A percentile compares a stretch with the other conserved stretches of the same genome.
Conservation (phyloP, 441 rosid species). For the Euphorbia schlechtendalii region DNA sequence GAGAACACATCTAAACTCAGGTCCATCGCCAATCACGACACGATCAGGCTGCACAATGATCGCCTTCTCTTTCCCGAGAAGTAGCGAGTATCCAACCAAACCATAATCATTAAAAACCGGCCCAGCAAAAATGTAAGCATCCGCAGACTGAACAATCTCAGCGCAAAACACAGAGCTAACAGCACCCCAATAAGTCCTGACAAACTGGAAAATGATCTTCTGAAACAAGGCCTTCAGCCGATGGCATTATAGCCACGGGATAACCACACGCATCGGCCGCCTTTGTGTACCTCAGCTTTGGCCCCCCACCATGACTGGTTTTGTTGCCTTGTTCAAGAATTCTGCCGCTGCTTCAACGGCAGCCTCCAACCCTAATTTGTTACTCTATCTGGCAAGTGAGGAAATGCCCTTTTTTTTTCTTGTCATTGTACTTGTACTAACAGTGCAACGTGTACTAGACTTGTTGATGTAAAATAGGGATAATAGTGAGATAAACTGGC, state of each 20-base stretch:
- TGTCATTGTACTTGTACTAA: background rate
- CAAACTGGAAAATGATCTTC: constrained; percentile 65
- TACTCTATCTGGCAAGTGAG: constrained; percentile 42
- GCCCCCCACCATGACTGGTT: constrained; percentile 84
- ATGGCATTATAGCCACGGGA: constrained; percentile 69
- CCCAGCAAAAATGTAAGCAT: constrained; percentile 91
- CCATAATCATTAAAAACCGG: constrained; percentile 87
- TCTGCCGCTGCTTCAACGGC: constrained; percentile 78
- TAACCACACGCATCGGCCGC: constrained; percentile 82
- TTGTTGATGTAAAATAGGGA: too few relatives aligned
- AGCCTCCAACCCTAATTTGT: constrained; percentile 56
- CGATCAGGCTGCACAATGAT: constrained; percentile 76
- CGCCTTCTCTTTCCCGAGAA: constrained; percentile 85
- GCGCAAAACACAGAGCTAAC: constrained; percentile 78
- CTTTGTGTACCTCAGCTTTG: constrained; percentile 61
- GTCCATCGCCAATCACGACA: constrained; percentile 68
- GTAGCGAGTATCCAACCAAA: constrained; percentile 90
- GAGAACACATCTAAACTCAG: constrained; percentile 73
- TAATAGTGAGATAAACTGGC: constrained; percentile 76
- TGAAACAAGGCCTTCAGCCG: constrained; percentile 77
- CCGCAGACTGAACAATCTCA: constrained; percentile 85
- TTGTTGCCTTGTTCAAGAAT: constrained; percentile 80
- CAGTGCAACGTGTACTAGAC: too few relatives aligned
- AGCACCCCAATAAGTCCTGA: constrained; percentile 90
- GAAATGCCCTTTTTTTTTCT: background rate